Evolutionary conservation across 192 early-diverging fungal species (phyloP), one percentile per base, ranked within the genome.

Genomic region (Podila minutissima): DNA sequence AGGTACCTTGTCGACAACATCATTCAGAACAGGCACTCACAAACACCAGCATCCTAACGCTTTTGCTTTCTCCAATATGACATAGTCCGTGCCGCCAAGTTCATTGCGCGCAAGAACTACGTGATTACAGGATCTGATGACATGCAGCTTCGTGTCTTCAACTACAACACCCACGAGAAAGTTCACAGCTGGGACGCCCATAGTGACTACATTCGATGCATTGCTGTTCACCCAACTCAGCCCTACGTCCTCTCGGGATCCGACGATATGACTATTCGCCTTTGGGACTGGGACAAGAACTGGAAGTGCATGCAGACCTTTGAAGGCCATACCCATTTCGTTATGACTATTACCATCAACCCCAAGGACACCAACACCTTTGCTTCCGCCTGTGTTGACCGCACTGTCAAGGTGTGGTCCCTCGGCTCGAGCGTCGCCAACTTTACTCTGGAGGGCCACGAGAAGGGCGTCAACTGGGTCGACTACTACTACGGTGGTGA

Each of bases 351-450:
- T 20, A 94, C 91, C 11, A 96, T 98, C 87, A 98, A 98, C 82
- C 98, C 98, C n/a, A 99, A 99, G 82, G 98, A 99, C 71, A 90
- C 93, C 61, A 99, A 99, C 86, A 99, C 97, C 15, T 99, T 99
- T 88, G 98, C 98, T 20, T 96, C 94, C 32, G 98, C 98, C 19
- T 97, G 93, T 48, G 85, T 99, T 67, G 98, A 99, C 83, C 90
- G 94, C 55, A 96, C 98, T 9, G 90, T 99, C 82, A 99, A 99
- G 83, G 94, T 99, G 15, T 99, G 98, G 98, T 96, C 92, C 35
- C 87, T 99, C 19, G 96, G 97, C 20, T 96, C 97, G 10, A 82
- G 92, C 10, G 91, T 93, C 24, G 91, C 98, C 33, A 99, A 99
- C 86, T 99, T 94, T 78, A 99, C 98, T 7, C 89, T 99, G 41